phyloP scores from a whole-genome alignment of 345 rosid genomes.

The Pistacia vera region DNA sequence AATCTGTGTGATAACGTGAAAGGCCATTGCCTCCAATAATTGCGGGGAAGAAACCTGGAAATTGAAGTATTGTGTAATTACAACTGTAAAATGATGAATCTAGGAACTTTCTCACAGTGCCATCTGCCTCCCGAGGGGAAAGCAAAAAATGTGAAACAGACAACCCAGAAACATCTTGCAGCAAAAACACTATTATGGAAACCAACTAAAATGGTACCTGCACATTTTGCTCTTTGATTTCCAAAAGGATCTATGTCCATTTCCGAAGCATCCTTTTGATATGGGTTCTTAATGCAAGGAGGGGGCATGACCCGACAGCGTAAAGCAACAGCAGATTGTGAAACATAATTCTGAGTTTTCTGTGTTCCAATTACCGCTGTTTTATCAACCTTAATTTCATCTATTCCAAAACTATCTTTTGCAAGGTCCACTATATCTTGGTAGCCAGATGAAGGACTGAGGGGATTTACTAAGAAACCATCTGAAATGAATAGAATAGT shows the following conservation, averaged over 20 bases:
- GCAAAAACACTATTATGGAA: not conserved
- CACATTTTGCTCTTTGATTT: conserved; percentile 84
- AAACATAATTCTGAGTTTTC: conserved; percentile 58
- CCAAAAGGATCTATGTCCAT: conserved; percentile 66
- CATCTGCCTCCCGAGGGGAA: not conserved
- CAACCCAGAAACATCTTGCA: not conserved
- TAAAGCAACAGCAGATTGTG: conserved; percentile 84
- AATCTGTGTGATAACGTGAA: conserved; percentile 89
- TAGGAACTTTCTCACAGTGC: conserved; percentile 7
- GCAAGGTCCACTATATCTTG: conserved; percentile 48
- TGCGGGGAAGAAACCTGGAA: conserved; percentile 67
- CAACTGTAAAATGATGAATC: conserved; percentile 13
- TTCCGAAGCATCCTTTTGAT: conserved; percentile 53
- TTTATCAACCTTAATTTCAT: conserved; percentile 48
- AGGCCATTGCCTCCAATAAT: conserved; percentile 74
- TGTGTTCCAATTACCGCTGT: conserved; percentile 29
- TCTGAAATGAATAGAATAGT: conserved; percentile 34
- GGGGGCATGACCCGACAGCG: conserved; percentile 92
- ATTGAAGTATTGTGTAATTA: conserved; percentile 17
- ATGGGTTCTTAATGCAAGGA: conserved; percentile 95
- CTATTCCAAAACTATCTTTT: conserved; percentile 39
- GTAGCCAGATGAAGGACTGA: conserved; percentile 50
- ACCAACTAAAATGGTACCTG: conserved; percentile 47
- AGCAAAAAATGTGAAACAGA: not conserved
- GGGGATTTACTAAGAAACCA: conserved; percentile 36